Evolutionary conservation across 495 filamentous ascomycete genomes (phyloP), one percentile per base, ranked within the genome.

Genomic region (Penicillium arizonense): DNA sequence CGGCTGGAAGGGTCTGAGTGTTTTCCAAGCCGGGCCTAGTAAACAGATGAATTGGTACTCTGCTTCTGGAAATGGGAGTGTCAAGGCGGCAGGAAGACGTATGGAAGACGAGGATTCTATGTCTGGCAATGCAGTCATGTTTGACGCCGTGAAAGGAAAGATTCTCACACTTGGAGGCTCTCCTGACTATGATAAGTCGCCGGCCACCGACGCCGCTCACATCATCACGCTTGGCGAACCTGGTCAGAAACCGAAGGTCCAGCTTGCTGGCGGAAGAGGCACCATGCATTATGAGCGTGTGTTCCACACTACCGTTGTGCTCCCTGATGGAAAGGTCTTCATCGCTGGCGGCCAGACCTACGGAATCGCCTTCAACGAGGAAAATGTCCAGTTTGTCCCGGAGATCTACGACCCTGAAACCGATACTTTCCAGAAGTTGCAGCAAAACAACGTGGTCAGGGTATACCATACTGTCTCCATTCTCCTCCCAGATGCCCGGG

Each of bases 11-110:
- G 58, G 71, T 35, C 66, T 62, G 5, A 75, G 54, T 23, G 71
- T 81, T 18, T 81, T 85, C 69, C 79, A 84, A 59, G 81, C 79
- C 16, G 80, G 82, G 5, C 82, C 81, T 3, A 76, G 69, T 50
- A 52, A 44, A 12, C 47, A 24, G 16, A 63, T 55, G 59, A 35
- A 50, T 46, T 87, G 83, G 83, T 85, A 77, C 60, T 58, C 58
- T 11, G 75, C 74, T 10, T 50, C 51, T 8, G 76, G 67, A 12
- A 52, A 50, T 8, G 82, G 82, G 1, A 68, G 54, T n/a, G 52
- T 62, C 14, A 55, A 46, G 3, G 20, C 28, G 2, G 80, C 77
- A 5, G 61, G 59, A 11, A 42, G 13, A 11, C 74, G 76, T 14
- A 40, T 58, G 5, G 56, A 61, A 2, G 80, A 84, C 50, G 40